These are phyloP conservation scores for Xylaria arbuscula DNA, from an alignment of 2,329 filamentous ascomycete species.

Conservation along the genomic window DNA sequence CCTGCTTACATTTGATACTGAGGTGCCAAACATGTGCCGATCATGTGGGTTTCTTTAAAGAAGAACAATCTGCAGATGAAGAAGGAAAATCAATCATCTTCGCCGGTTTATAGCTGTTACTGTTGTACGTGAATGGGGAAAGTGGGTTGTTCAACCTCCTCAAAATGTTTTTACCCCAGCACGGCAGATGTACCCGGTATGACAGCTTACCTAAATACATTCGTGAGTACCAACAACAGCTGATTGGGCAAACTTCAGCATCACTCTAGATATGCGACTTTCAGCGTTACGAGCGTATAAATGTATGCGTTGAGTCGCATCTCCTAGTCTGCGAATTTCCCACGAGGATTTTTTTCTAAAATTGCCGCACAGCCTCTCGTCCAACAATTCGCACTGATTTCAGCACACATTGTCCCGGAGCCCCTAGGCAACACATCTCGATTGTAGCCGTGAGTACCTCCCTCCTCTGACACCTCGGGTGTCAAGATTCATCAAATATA, in stretches of 20 bases:
- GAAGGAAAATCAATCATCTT: background rate
- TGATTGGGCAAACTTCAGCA: slow-evolving; percentile 12
- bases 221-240: slow-evolving; percentile 7
- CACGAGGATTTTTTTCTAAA: slow-evolving; percentile 19
- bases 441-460: slow-evolving; percentile 13
- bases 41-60: background rate
- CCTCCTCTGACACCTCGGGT: slow-evolving; percentile 39
- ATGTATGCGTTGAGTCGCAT: slow-evolving; percentile 8
- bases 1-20: background rate
- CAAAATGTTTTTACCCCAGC: background rate
- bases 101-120: background rate
- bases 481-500: slow-evolving; percentile 17
- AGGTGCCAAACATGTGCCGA: background rate
- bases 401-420: slow-evolving; percentile 11
- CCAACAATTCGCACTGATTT: slow-evolving; percentile 21
- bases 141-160: background rate
- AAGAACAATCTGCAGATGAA: background rate
- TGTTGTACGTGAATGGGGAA: background rate
- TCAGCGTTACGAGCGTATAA: slow-evolving; percentile 15
- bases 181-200: background rate
- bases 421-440: slow-evolving; percentile 30
- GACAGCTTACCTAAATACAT: background rate
- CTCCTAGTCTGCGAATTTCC: slow-evolving; percentile 11
- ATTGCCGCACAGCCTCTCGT: slow-evolving; percentile 10
- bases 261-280: slow-evolving; percentile 10